Evolutionary conservation across 345 rosid genomes (phyloP), one percentile per base, ranked within the genome.

Genomic region (Turnera subulata): DNA sequence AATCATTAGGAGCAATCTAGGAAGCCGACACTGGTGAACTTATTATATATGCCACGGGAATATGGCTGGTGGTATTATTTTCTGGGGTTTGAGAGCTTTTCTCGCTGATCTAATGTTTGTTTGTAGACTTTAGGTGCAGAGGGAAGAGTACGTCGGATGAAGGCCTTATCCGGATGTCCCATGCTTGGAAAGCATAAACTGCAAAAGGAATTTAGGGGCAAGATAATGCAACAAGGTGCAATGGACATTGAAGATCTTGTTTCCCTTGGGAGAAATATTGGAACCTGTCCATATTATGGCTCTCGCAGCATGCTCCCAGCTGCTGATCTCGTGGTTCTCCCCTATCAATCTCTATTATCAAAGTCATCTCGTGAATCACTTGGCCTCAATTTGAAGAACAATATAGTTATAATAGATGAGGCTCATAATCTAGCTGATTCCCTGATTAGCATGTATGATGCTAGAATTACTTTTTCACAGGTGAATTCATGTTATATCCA

Each of bases 381-480:
- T 60, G 96, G 91, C 20, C 80, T 92, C 50, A 80, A 74, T 62
- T 77, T 89, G 85, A 86, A 83, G 73, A 80, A 80, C 20, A 86
- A 58, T 72, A 80, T 92, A 59, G 81, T 92, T 58, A 84, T 92
- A 56, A 84, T 92, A 62, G 98, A 89, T 33, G 98, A 92, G 80
- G 98, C 96, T 62, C 96, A 92, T 74, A 92, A 92, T 74, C 79
- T 92, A 55, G 98, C 98, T 56, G 98, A 92, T 74, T 84, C 98
- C 39, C 89, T 92, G 55, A 82, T 80, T 70, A 83, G 80, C 77
- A 89, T 92, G 91, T 82, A 89, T 56, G 91, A 86, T 64, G 82
- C 95, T 3, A 92, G 73, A 73, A 67, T 92, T 54, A 81, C 95
- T 48, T 26, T 60, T 61, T 65, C 77, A 37, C 95, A 89, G 93